A percentile compares a stretch with the other conserved stretches of the same genome.
These are phyloP conservation scores for Cystobasidium slooffiae DNA, from an alignment of 1,284 basidiomycete genomes.

Conservation along the genomic window DNA sequence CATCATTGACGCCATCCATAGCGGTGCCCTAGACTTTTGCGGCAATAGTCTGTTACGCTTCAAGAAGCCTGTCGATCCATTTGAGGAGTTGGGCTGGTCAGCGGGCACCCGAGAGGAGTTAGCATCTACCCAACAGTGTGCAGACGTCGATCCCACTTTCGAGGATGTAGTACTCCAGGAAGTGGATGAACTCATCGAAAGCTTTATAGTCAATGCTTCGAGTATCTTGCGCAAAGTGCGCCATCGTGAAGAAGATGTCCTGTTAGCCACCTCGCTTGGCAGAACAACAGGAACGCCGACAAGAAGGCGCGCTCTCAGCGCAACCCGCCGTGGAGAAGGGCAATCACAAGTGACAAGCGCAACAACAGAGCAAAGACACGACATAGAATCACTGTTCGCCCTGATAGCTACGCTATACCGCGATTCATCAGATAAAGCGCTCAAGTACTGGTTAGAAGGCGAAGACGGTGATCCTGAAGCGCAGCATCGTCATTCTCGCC, in stretches of 20 bases:
- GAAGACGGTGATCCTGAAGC: conserved; percentile 56
- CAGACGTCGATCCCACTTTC: conserved; percentile 70
- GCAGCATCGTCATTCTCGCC: conserved; percentile 61
- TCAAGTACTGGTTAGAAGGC: conserved; percentile 82
- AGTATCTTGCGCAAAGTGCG: conserved; percentile 88
- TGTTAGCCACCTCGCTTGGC: conserved; percentile 62
- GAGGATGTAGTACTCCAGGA: conserved; percentile 67
- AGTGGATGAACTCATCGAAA: conserved; percentile 73
- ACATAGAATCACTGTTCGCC: conserved; percentile 80
- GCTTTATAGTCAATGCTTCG: conserved; percentile 75
- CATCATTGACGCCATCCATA: conserved; percentile 78
- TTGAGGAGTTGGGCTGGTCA: conserved; percentile 49
- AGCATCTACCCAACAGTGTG: conserved; percentile 61
- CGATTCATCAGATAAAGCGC: conserved; percentile 71
- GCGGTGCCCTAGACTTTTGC: conserved; percentile 80
- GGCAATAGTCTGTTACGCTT: conserved; percentile 56
- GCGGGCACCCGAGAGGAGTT: conserved; percentile 50
- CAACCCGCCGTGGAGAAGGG: conserved; percentile 56
- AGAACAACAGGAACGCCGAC: conserved; percentile 52
- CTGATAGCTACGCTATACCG: conserved; percentile 81
- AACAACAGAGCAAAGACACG: conserved; percentile 66
- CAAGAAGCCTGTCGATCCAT: conserved; percentile 53
- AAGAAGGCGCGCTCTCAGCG: conserved; percentile 25
- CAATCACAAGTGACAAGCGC: conserved; percentile 13
- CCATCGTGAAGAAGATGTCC: conserved; percentile 83